Conservation (phyloP, 106 monocot genomes). For the Cymbidium sinense region DNA sequence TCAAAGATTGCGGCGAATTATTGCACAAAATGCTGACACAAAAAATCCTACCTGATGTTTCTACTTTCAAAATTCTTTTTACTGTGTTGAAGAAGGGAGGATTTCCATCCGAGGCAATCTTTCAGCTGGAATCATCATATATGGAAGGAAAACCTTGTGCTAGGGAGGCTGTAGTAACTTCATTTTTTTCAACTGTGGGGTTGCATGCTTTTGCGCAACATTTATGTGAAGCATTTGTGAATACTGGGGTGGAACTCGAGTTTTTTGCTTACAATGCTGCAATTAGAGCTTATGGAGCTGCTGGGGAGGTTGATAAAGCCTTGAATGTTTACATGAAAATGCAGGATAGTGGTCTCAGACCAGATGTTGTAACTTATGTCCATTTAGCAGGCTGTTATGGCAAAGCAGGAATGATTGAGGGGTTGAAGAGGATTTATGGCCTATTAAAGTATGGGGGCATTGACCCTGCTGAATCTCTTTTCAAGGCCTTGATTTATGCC, state of each 20-base stretch:
- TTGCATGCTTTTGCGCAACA: constrained; percentile 45
- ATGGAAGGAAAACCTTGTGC: constrained; percentile 49
- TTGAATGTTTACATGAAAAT: constrained; percentile 66
- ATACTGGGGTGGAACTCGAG: constrained; percentile 27
- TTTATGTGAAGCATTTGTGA: constrained; percentile 39
- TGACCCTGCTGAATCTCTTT: constrained; percentile 47
- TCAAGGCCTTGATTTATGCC: constrained; percentile 36
- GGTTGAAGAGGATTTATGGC: constrained; percentile 55
- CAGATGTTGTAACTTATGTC: constrained; percentile 64
- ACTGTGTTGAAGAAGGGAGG: constrained; percentile 54
- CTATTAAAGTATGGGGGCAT: constrained; percentile 49
- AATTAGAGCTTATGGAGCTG: constrained; percentile 51
- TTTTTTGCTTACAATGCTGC: constrained; percentile 56
- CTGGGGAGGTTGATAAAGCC: constrained; percentile 51
- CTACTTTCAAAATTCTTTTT: constrained; percentile 51
- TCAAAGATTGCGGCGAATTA: constrained; percentile 57
- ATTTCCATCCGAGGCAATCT: constrained; percentile 36
- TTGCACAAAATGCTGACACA: constrained; percentile 48
- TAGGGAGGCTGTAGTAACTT: constrained; percentile 39
- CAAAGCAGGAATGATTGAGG: constrained; percentile 63
- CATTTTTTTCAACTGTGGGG: constrained; percentile 48
- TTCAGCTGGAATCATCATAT: constrained; percentile 53
- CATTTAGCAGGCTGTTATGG: constrained; percentile 66
- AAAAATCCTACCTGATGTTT: constrained; percentile 40
- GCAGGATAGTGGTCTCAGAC: constrained; percentile 57